Conservation (phyloP, 352 stramenopile species). For the Discostella stelligera region DNA sequence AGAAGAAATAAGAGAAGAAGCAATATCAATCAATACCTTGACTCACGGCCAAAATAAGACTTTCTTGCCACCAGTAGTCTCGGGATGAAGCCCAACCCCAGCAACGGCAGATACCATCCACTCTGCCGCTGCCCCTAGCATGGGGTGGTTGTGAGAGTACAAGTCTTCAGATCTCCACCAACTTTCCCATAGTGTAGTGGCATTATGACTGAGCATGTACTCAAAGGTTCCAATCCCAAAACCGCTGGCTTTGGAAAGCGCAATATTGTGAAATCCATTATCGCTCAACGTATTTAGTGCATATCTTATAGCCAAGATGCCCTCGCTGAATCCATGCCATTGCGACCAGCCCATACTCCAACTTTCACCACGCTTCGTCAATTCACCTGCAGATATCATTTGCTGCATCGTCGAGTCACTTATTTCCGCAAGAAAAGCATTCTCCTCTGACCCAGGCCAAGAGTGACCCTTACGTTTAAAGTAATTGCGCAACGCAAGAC, state of each 20-base stretch:
- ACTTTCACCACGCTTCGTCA: slow-evolving; percentile 27
- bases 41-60: slow-evolving; percentile 44
- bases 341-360: slow-evolving; percentile 53
- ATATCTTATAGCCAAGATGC: slow-evolving; percentile 49
- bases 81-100: slow-evolving; percentile 37
- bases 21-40: too few species aligned
- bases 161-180: slow-evolving; percentile 55
- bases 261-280: slow-evolving; percentile 51
- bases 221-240: slow-evolving; percentile 48
- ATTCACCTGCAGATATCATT: slow-evolving; percentile 39
- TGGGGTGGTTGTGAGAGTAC: slow-evolving; percentile 65
- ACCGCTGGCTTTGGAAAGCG: slow-evolving; percentile 40
- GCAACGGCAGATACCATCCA: slow-evolving; percentile 56
- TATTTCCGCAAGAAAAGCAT: slow-evolving; percentile 23
- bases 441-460: slow-evolving; percentile 47
- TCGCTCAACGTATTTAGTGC: slow-evolving; percentile 51
- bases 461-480: slow-evolving; percentile 45
- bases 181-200: slow-evolving; percentile 62
- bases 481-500: slow-evolving; percentile 39
- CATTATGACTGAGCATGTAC: slow-evolving; percentile 58
- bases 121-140: slow-evolving; percentile 54
- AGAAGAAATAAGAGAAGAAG: too few species aligned
- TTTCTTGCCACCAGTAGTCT: slow-evolving; percentile 30
- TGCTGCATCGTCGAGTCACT: slow-evolving; percentile 18
- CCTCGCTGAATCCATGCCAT: slow-evolving; percentile 53